A percentile compares a stretch with the other conserved stretches of the same genome.
These are phyloP conservation scores for Bonia amplexicaulis DNA, from an alignment of 176 grass and related monocot genomes.

Conservation along the genomic window DNA sequence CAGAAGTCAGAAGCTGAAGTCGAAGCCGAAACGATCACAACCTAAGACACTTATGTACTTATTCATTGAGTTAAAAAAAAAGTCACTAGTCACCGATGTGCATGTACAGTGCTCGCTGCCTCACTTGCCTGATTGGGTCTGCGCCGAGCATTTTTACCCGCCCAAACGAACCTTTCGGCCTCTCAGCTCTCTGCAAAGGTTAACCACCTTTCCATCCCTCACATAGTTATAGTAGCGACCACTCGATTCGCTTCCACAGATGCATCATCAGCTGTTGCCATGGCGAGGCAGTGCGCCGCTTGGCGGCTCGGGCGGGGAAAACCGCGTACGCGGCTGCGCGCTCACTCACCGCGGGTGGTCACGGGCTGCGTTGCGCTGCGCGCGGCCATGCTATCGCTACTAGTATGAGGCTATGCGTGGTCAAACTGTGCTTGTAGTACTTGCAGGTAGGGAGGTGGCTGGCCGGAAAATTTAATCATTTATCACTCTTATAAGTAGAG, in stretches of 20 bases:
- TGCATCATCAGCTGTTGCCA: neutral
- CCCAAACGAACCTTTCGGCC: neutral
- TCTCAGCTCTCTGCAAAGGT: neutral
- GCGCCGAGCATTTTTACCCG: neutral
- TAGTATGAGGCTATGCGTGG: neutral
- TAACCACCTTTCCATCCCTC: neutral
- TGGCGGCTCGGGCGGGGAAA: neutral
- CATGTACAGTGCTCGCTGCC: neutral
- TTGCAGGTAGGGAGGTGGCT: neutral
- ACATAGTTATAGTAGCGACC: neutral
- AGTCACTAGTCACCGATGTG: too few species aligned
- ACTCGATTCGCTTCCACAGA: neutral
- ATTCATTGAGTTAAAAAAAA: too few species aligned
- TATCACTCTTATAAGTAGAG: too few species aligned
- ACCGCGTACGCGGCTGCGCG: too few species aligned
- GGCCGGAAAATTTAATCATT: too few species aligned
- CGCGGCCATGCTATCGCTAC: neutral
- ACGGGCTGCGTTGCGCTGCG: neutral
- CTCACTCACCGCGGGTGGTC: neutral
- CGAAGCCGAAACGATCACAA: too few species aligned
- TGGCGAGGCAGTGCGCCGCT: neutral
- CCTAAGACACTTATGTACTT: too few species aligned
- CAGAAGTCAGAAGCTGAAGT: too few species aligned
- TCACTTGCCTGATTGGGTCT: neutral
- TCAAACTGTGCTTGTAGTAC: conserved; percentile 39